Evolutionary conservation across 2,329 filamentous ascomycete species (phyloP), one percentile per base, ranked within the genome.

Genomic region (Diaporthe velutina): DNA sequence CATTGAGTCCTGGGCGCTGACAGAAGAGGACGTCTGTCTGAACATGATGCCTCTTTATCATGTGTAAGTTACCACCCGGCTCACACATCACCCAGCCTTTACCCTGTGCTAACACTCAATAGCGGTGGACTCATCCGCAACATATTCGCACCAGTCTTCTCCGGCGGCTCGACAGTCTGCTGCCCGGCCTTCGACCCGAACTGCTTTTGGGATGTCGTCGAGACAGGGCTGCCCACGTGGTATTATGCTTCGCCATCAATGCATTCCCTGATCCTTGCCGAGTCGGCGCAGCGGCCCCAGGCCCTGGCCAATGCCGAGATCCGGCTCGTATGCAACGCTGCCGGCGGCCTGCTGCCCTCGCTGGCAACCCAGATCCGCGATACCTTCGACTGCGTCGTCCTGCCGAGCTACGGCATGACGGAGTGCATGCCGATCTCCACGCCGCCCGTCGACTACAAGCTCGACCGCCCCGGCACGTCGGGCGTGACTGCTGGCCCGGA

Each of bases 201-300:
- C 1, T 92, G 94, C 28, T 98, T 98, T 85, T 98, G 95, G 95
- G 83, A 84, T 33, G 93, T 97, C 82, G 97, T 97, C 80, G 88
- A 88, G 78, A 86, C 88, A 8, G 88, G 95, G 85, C 88, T 91
- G 77, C 95, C 95, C 35, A 98, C 95, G 82, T 98, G 95, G 95
- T 98, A 97, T 85, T 97, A 95, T 0, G 95, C 95, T 1, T 95
- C 97, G n/a, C 95, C 95, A 1, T 97, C 95, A 0, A 97, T 98
- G 81, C 95, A 97, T 83, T 95, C 97, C 81, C 96, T 98, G 79
- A 88, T 98, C 5, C 90, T 98, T 74, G 94, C 93, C 84, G 92
- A 90, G 78, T 91, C 93, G 9, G 83, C 90, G 4, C 95, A 94
- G 6, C 89, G 82, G 73, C 92, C 93, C 1, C 38, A 57, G 22